These are phyloP conservation scores for Alternaria conjuncta DNA, from an alignment of 2,329 filamentous ascomycete genomes.

Conservation along the genomic window DNA sequence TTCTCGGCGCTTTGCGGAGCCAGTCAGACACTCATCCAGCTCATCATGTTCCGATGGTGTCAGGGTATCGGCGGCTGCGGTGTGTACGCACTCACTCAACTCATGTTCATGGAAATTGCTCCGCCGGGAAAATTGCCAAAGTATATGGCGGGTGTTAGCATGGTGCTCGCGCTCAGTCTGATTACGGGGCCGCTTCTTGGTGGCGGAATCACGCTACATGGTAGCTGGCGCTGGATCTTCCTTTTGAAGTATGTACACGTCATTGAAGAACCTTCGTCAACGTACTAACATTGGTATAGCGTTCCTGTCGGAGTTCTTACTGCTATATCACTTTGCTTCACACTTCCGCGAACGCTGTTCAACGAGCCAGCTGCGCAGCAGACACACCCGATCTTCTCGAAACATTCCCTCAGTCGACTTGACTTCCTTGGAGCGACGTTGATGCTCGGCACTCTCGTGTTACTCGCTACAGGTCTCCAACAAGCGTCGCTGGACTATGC, in stretches of 20 bases:
- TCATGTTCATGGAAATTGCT: slow-evolving; percentile 41
- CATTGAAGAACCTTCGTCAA: not conserved
- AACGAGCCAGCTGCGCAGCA: slow-evolving; percentile 10
- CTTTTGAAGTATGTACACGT: slow-evolving; percentile 20
- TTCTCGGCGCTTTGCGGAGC: slow-evolving; percentile 44
- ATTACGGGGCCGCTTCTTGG: slow-evolving; percentile 22
- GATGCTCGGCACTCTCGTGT: slow-evolving; percentile 20
- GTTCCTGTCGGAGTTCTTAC: slow-evolving; percentile 11
- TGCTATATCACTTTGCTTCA: not conserved
- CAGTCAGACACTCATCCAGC: slow-evolving; percentile 34
- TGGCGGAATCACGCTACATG: slow-evolving; percentile 4
- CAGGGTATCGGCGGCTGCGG: slow-evolving; percentile 45
- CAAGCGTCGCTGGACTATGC: slow-evolving; percentile 16
- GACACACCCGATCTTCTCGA: not conserved
- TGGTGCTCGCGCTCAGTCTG: slow-evolving; percentile 10
- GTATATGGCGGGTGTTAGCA: slow-evolving; percentile 11
- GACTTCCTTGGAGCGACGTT: slow-evolving; percentile 20
- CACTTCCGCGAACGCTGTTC: slow-evolving; percentile 1
- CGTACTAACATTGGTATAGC: slow-evolving; percentile 8
- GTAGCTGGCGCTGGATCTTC: slow-evolving; percentile 28
- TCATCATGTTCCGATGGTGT: slow-evolving; percentile 43
- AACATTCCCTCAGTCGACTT: slow-evolving; percentile 1
- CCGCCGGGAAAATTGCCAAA: slow-evolving; percentile 8
- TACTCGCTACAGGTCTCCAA: slow-evolving; percentile 23
- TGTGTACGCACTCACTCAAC: slow-evolving; percentile 35